Conservation (phyloP, 1,284 basidiomycete genomes). For the Malassezia psittaci region DNA sequence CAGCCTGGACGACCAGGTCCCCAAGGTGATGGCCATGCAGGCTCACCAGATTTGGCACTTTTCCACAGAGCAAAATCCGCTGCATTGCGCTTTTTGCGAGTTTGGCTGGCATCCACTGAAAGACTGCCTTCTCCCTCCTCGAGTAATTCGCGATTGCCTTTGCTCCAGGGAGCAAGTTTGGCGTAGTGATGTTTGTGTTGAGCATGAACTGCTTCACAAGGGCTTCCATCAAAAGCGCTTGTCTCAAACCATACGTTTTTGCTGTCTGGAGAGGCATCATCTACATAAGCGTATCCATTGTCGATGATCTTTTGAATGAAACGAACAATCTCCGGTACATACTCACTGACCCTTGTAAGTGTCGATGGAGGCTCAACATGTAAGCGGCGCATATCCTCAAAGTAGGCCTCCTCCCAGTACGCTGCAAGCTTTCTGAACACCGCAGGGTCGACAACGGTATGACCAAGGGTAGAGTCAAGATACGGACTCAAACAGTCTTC, state of each 20-base stretch:
- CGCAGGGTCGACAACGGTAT: slow-evolving; percentile 72
- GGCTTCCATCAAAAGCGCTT: slow-evolving; percentile 64
- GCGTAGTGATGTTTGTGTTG: slow-evolving; percentile 61
- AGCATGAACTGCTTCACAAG: slow-evolving; percentile 25
- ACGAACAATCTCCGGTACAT: slow-evolving; percentile 82
- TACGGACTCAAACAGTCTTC: slow-evolving; percentile 35
- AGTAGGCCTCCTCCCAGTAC: slow-evolving; percentile 83
- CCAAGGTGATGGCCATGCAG: slow-evolving; percentile 93
- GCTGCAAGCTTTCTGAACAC: slow-evolving; percentile 75
- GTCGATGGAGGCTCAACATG: slow-evolving; percentile 78
- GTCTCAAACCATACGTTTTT: slow-evolving; percentile 83
- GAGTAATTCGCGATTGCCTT: slow-evolving; percentile 77
- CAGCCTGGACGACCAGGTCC: slow-evolving; percentile 93
- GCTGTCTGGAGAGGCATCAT: slow-evolving; percentile 28
- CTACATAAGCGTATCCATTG: slow-evolving; percentile 75
- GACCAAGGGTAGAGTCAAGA: slow-evolving; percentile 50
- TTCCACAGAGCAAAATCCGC: slow-evolving; percentile 98
- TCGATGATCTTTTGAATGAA: slow-evolving; percentile 78
- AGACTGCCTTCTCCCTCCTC: slow-evolving; percentile 85
- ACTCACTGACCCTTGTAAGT: slow-evolving; percentile 90
- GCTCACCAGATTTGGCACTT: slow-evolving; percentile 92
- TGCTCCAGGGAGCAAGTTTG: slow-evolving; percentile 91
- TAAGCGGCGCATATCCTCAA: slow-evolving; percentile 81
- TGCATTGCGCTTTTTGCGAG: slow-evolving; percentile 56
- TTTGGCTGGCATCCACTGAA: slow-evolving; percentile 42